phyloP scores from a whole-genome alignment of 495 filamentous ascomycete species.

The Immersiella caudata region DNA sequence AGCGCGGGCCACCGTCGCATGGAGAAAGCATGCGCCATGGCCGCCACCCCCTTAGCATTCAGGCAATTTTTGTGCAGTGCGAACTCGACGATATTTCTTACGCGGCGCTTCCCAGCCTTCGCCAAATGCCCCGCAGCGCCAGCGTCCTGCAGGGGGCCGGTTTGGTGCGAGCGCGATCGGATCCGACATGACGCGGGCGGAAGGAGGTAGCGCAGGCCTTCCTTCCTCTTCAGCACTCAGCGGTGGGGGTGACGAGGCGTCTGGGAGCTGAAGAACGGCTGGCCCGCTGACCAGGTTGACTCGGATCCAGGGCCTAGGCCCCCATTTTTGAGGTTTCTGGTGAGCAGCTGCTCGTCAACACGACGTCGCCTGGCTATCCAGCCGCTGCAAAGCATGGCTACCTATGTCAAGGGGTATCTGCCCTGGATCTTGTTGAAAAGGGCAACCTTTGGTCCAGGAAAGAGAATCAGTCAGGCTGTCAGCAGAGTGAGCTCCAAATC shows the following conservation, averaged over 20 bases:
- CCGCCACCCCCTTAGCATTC: not conserved
- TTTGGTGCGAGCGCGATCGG: not conserved
- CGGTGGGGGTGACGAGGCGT: not conserved
- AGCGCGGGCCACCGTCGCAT: conserved; percentile 11
- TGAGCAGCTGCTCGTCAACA: not conserved
- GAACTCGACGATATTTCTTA: not conserved
- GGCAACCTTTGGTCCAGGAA: not conserved
- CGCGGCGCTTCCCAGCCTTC: not conserved
- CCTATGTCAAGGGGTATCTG: not conserved
- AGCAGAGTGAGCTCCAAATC: not conserved
- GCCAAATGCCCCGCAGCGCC: not conserved
- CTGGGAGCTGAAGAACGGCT: not conserved
- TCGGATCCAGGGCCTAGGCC: not conserved
- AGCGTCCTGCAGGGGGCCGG: not conserved
- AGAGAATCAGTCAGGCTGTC: not conserved
- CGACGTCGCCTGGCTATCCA: not conserved
- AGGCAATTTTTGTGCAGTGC: not conserved
- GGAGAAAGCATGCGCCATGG: conserved; percentile 7
- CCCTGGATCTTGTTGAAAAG: not conserved
- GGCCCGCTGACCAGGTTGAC: conserved; percentile 6
- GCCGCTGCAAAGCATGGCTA: not conserved
- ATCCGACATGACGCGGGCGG: not conserved
- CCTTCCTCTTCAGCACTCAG: not conserved
- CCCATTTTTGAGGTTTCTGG: not conserved
- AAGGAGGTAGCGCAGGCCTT: not conserved